Conservation (phyloP, 345 rosid genomes). For the Fremontodendron californicum region DNA sequence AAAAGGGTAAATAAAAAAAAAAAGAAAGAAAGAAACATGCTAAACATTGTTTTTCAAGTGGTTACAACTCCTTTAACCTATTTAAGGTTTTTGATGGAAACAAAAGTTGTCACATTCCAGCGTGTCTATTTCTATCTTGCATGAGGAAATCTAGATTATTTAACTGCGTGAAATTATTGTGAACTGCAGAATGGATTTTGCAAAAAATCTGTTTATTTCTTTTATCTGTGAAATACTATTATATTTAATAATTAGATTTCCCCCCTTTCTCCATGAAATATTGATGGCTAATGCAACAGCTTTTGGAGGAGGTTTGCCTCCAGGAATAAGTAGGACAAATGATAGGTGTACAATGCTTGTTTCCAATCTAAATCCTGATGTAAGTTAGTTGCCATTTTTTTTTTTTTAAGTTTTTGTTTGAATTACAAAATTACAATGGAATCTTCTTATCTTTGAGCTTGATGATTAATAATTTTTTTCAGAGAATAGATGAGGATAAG, state of each 20-base stretch:
- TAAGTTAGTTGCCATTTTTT: constrained; percentile 31
- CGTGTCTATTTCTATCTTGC: background rate
- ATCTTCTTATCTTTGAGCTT: constrained; percentile 1
- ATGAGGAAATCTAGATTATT: background rate
- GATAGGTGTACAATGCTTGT: constrained; percentile 87
- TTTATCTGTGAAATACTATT: background rate
- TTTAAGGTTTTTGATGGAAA: background rate
- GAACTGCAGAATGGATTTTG: background rate
- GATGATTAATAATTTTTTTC: constrained; percentile 22
- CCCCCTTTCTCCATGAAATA: constrained; percentile 11
- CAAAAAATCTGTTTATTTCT: constrained; percentile 4
- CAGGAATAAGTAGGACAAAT: constrained; percentile 88
- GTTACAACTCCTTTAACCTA: background rate
- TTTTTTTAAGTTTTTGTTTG: background rate
- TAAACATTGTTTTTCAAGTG: background rate
- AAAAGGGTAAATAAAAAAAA: background rate
- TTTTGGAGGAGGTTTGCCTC: constrained; percentile 94
- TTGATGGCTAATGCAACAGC: constrained; percentile 93
- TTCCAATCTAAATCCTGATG: constrained; percentile 86
- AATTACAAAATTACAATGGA: background rate
- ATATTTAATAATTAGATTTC: background rate
- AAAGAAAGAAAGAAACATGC: background rate
- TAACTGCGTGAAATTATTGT: background rate
- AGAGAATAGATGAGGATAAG: constrained; percentile 88
- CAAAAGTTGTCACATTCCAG: background rate